Conservation (phyloP, 305 asterid genomes). For the Ilex paraguariensis region DNA sequence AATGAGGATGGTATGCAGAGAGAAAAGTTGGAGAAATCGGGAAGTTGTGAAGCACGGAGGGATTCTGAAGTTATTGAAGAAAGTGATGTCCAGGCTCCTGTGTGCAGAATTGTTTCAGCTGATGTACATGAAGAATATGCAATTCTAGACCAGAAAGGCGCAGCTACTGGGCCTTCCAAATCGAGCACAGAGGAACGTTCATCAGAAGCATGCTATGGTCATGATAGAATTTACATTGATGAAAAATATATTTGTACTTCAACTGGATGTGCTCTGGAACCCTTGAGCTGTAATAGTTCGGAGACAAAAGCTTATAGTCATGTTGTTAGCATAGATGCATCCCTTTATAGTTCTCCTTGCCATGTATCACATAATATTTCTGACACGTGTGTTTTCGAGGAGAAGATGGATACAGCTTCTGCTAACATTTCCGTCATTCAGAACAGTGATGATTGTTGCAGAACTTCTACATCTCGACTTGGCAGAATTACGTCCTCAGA, state of each 20-base stretch:
- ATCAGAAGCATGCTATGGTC: slow-evolving; percentile 12
- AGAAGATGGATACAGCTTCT: too few species aligned
- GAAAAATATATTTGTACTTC: slow-evolving; percentile 9
- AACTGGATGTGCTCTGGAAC: slow-evolving; percentile 12
- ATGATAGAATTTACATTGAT: slow-evolving; percentile 24
- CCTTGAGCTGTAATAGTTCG: slow-evolving; percentile 10
- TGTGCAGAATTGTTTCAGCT: too few species aligned
- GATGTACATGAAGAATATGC: too few species aligned
- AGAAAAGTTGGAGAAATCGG: slow-evolving; percentile 4
- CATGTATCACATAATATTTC: slow-evolving; percentile 23
- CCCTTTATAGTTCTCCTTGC: slow-evolving; percentile 16
- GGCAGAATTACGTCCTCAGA: too few species aligned
- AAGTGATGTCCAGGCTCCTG: too few species aligned
- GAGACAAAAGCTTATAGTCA: slow-evolving; percentile 15
- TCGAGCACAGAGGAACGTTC: slow-evolving; percentile 24
- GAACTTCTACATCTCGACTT: too few species aligned
- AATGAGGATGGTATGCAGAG: slow-evolving; percentile 12
- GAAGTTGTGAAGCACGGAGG: slow-evolving; percentile 5
- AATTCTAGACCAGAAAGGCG: too few species aligned
- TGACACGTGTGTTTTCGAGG: slow-evolving; percentile 14
- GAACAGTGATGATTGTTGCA: too few species aligned
- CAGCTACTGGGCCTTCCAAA: slow-evolving; percentile 9
- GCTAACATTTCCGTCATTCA: too few species aligned
- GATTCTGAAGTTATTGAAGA: not conserved
- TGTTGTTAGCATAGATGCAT: slow-evolving; percentile 20